phyloP scores from a whole-genome alignment of 2,329 filamentous ascomycete species.

The Alternaria alternata region DNA sequence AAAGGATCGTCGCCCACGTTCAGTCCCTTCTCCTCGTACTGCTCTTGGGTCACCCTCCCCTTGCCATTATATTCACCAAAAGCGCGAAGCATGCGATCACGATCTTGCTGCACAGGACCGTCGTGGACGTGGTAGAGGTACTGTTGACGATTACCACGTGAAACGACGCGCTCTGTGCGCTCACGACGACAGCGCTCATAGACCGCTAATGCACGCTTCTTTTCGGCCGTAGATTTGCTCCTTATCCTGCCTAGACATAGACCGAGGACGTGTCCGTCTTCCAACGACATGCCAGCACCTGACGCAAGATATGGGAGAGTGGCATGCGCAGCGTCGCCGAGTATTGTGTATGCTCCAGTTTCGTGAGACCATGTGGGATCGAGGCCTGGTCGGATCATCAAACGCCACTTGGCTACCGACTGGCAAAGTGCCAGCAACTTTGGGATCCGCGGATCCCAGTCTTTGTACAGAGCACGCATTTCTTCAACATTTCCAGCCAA shows the following conservation, averaged over 20 bases:
- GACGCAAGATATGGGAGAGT: constrained; percentile 69
- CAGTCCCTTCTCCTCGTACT: constrained; percentile 32
- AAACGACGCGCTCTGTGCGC: constrained; percentile 67
- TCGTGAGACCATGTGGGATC: constrained; percentile 65
- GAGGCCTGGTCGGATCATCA: constrained; percentile 65
- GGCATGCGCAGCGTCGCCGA: constrained; percentile 71
- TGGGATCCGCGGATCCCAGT: constrained; percentile 64
- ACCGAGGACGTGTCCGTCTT: constrained; percentile 67
- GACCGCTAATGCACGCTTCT: constrained; percentile 51
- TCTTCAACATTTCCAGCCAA: constrained; percentile 62
- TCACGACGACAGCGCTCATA: constrained; percentile 67
- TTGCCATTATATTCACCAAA: constrained; percentile 43
- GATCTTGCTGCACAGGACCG: constrained; percentile 63
- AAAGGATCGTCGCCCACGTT: constrained; percentile 42
- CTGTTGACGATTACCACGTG: constrained; percentile 68
- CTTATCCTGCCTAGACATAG: constrained; percentile 61
- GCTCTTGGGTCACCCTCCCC: constrained; percentile 27
- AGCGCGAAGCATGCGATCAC: constrained; percentile 53
- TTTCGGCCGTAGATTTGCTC: constrained; percentile 47
- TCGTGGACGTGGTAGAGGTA: constrained; percentile 69
- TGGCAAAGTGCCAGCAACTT: constrained; percentile 67
- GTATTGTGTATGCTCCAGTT: constrained; percentile 64
- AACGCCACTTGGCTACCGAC: constrained; percentile 68
- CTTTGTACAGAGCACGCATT: constrained; percentile 62
- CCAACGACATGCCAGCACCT: constrained; percentile 67